Percentiles rank a stretch among this genome's conserved stretches.
These are phyloP conservation scores for Phytophthora sansomeana DNA, from an alignment of 352 stramenopile genomes.

Conservation along the genomic window DNA sequence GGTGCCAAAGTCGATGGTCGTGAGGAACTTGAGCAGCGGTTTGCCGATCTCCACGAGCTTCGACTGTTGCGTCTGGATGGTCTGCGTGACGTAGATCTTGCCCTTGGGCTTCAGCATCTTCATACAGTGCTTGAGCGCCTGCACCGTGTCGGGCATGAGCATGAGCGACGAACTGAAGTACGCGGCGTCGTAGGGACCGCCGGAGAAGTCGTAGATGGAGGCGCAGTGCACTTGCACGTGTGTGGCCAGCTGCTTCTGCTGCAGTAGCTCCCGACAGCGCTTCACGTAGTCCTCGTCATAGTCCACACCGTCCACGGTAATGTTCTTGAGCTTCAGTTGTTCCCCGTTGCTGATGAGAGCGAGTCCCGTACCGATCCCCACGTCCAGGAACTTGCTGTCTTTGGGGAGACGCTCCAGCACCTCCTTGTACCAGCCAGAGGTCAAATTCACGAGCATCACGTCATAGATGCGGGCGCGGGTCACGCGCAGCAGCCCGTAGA, in stretches of 20 bases:
- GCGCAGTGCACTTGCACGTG: slow-evolving; percentile 73
- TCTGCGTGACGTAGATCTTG: slow-evolving; percentile 91
- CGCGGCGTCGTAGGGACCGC: slow-evolving; percentile 84
- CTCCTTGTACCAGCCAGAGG: slow-evolving; percentile 89
- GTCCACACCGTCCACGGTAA: slow-evolving; percentile 89
- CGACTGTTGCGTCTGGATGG: slow-evolving; percentile 86
- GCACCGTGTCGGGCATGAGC: slow-evolving; percentile 91
- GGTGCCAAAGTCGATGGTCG: slow-evolving; percentile 93
- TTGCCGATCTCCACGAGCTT: slow-evolving; percentile 82
- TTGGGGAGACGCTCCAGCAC: slow-evolving; percentile 73
- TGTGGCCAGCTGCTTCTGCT: slow-evolving; percentile 43
- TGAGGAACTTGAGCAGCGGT: slow-evolving; percentile 92
- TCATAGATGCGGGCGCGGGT: slow-evolving; percentile 89
- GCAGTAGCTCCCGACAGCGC: slow-evolving; percentile 66
- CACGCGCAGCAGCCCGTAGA: slow-evolving; percentile 64
- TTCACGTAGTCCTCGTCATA: slow-evolving; percentile 90
- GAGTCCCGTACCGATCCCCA: slow-evolving; percentile 90
- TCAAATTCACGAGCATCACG: slow-evolving; percentile 87
- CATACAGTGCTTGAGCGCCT: slow-evolving; percentile 74
- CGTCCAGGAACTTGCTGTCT: slow-evolving; percentile 80
- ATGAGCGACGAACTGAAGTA: slow-evolving; percentile 95
- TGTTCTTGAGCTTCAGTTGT: slow-evolving; percentile 69
- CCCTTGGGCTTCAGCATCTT: slow-evolving; percentile 67
- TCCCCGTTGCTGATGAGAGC: slow-evolving; percentile 72
- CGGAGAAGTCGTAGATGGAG: slow-evolving; percentile 83